These are phyloP conservation scores for Leccinum disarticulatum DNA, from an alignment of 768 basidiomycete genomes.

Conservation along the genomic window DNA sequence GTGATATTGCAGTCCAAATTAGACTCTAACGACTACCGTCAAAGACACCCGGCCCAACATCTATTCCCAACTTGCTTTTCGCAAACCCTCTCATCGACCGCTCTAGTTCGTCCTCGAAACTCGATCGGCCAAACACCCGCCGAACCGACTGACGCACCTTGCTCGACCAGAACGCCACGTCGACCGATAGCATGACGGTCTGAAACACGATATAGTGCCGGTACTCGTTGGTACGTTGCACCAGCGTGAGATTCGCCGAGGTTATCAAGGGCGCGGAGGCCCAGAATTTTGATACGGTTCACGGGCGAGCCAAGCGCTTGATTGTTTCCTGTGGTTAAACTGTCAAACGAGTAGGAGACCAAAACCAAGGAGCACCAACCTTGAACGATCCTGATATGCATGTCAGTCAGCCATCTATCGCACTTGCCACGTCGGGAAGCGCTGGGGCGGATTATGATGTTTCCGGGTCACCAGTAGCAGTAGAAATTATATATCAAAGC, in stretches of 20 bases:
- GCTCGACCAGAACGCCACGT: slow-evolving; percentile 68
- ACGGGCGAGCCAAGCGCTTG: slow-evolving; percentile 83
- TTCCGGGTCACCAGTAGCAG: no score
- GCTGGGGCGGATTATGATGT: slow-evolving; percentile 64
- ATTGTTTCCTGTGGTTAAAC: slow-evolving; percentile 56
- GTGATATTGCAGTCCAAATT: no score
- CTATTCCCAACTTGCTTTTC: slow-evolving; percentile 76
- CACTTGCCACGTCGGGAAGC: not conserved
- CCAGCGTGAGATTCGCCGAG: slow-evolving; percentile 41
- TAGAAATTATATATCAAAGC: no score
- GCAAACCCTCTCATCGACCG: slow-evolving; percentile 70
- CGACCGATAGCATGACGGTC: slow-evolving; percentile 62
- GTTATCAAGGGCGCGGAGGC: slow-evolving; percentile 66
- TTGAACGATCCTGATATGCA: slow-evolving; percentile 36
- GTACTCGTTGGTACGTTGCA: slow-evolving; percentile 49
- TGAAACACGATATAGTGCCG: slow-evolving; percentile 64
- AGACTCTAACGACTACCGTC: no score
- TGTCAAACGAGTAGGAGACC: not conserved
- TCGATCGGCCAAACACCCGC: slow-evolving; percentile 44
- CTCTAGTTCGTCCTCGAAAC: slow-evolving; percentile 84
- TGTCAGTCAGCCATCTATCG: not conserved
- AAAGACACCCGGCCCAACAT: slow-evolving; percentile 49
- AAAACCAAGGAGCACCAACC: slow-evolving; percentile 19
- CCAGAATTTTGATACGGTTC: slow-evolving; percentile 86
- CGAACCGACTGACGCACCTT: slow-evolving; percentile 42